These are phyloP conservation scores for Annulohypoxylon moriforme DNA, from an alignment of 495 filamentous ascomycete genomes.

Conservation along the genomic window DNA sequence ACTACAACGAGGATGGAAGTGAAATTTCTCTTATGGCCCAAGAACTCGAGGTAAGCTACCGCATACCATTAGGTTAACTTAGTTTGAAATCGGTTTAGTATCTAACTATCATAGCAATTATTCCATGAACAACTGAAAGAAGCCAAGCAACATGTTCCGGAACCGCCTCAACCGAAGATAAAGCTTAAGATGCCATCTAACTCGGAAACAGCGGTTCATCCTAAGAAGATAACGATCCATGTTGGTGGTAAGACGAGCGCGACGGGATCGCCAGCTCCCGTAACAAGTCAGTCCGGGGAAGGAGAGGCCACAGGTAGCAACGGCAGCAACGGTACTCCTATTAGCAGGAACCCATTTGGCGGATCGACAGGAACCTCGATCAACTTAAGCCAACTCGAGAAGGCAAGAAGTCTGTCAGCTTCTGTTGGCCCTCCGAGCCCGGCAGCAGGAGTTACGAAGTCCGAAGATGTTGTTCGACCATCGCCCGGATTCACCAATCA, in stretches of 20 bases:
- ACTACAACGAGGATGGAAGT: constrained; percentile 90
- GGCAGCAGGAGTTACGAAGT: constrained; percentile 57
- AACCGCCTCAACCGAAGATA: constrained; percentile 77
- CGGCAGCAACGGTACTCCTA: constrained; percentile 44
- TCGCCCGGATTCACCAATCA: constrained; percentile 48
- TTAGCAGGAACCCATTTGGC: constrained; percentile 41
- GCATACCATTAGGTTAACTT: background rate
- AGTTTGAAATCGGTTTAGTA: background rate
- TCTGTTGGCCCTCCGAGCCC: constrained; percentile 62
- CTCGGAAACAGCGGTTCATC: constrained; percentile 50
- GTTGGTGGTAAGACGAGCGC: constrained; percentile 62
- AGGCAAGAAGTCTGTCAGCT: constrained; percentile 58
- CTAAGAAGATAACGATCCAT: constrained; percentile 67
- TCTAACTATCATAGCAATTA: constrained; percentile 62
- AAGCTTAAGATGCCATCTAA: constrained; percentile 73
- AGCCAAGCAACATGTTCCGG: constrained; percentile 71
- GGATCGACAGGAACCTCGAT: constrained; percentile 41
- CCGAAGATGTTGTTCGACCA: constrained; percentile 54
- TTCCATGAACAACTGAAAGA: constrained; percentile 74
- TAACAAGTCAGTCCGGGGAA: constrained; percentile 54
- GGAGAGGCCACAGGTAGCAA: constrained; percentile 45
- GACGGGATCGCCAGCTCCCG: constrained; percentile 67
- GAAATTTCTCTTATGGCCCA: constrained; percentile 77
- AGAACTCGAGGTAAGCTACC: constrained; percentile 73
- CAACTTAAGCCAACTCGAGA: constrained; percentile 51